Conservation (phyloP, 2,329 filamentous ascomycete genomes). For the Periconia digitata region DNA sequence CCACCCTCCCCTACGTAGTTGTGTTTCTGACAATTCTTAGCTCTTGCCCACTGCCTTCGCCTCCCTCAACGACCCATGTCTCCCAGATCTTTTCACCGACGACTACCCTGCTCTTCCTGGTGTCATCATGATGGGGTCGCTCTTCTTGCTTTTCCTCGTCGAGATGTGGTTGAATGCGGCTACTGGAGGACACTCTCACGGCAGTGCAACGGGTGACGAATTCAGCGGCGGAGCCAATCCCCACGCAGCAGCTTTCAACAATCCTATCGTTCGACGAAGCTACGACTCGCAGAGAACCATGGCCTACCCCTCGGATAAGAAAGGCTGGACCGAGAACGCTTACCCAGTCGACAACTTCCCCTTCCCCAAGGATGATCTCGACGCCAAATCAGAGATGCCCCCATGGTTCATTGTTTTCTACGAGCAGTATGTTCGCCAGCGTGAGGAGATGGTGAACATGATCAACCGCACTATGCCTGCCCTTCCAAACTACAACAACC, state of each 20-base stretch:
- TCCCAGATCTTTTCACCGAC: slow-evolving; percentile 61
- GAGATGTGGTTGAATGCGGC: slow-evolving; percentile 64
- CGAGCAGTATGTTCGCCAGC: slow-evolving; percentile 63
- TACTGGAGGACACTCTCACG: slow-evolving; percentile 61
- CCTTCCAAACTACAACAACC: slow-evolving; percentile 35
- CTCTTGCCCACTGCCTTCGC: slow-evolving; percentile 63
- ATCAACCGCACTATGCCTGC: slow-evolving; percentile 46
- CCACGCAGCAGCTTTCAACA: slow-evolving; percentile 31
- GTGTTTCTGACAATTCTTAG: slow-evolving; percentile 19
- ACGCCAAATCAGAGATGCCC: slow-evolving; percentile 53
- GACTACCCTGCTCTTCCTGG: slow-evolving; percentile 64
- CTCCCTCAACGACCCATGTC: slow-evolving; percentile 50
- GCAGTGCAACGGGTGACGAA: slow-evolving; percentile 54
- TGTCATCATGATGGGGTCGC: slow-evolving; percentile 65
- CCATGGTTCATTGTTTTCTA: slow-evolving; percentile 66
- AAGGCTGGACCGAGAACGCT: slow-evolving; percentile 34
- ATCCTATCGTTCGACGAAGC: slow-evolving; percentile 32
- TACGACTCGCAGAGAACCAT: slow-evolving; percentile 41
- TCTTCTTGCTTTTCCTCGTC: slow-evolving; percentile 63
- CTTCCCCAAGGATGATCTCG: slow-evolving; percentile 31
- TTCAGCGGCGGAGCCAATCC: slow-evolving; percentile 25
- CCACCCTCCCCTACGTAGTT: background rate
- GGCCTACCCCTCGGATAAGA: slow-evolving; percentile 37
- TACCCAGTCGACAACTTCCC: slow-evolving; percentile 34
- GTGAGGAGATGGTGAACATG: slow-evolving; percentile 60